Base-by-base conservation (phyloP, 108 stramenopile species). In the Skeletonema menzelii region DNA sequence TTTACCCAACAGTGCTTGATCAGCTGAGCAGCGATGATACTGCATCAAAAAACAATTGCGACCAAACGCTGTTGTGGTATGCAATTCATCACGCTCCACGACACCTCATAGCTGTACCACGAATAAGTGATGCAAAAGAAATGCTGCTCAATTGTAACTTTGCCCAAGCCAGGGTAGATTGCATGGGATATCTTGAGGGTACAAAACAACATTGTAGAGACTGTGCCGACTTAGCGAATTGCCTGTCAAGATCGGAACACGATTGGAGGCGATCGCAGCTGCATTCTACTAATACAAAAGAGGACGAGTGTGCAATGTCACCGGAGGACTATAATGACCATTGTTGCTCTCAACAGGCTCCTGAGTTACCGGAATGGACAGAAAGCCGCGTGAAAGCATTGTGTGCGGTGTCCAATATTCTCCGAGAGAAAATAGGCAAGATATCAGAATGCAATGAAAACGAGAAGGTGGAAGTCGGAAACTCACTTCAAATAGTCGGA, bases 401-500 rank as follows among this genome's bases (percentile, higher is more conserved):
- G 8, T 68, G 53, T 30, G 27, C 20, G 19, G 47, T 80, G 12
- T 73, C 79, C 4, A 53, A 27, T 34, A 49, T 69, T 15, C 40
- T 79, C 4, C 59, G 65, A 11, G 58, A 75, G 42, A 66, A 42
- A 20, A 38, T 19, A 35, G 72, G 77, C 8, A 38, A 73, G 32
- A 10, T 67, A 24, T 46, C 7, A 19, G 64, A 70, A 56, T 65
- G 32, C 10, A 27, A 65, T 38, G 11, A 30, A 19, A 13, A 65
- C 31, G 27, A 67, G n/a, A 59, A 66, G 60, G 63, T 67, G 20
- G 75, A 84, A 31, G 35, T 84, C 12, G 83, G 76, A 3, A 42
- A 38, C 5, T 62, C 79, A 11, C 65, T 84, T 49, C 75, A 75
- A 34, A 46, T 58, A 15, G 17, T 84, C 4, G 83, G 83, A 22